phyloP scores from a whole-genome alignment of 257 asterid genomes.

The Rehmannia glutinosa region DNA sequence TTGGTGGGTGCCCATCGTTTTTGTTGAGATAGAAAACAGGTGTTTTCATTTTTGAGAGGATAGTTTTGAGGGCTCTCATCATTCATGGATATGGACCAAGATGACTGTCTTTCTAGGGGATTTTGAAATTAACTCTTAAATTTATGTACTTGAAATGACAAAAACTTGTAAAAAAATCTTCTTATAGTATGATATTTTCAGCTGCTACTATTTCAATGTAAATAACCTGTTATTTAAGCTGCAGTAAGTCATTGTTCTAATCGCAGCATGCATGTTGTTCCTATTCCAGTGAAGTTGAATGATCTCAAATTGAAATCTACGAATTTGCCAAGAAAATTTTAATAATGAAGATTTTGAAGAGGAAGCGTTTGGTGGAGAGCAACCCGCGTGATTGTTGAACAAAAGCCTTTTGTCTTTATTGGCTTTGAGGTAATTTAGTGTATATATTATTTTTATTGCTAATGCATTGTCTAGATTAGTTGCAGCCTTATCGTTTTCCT shows the following conservation, averaged over 20 bases:
- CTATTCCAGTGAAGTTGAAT: constrained; percentile 38
- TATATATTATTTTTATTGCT: constrained; percentile 8
- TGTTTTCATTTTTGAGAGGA: too few relatives aligned
- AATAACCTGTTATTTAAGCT: too few relatives aligned
- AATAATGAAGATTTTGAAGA: constrained; percentile 67
- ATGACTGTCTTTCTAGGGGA: too few relatives aligned
- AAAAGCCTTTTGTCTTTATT: constrained; percentile 7
- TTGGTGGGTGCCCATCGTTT: too few relatives aligned
- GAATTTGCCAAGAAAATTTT: constrained; percentile 75
- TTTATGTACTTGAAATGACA: too few relatives aligned
- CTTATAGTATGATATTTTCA: too few relatives aligned
- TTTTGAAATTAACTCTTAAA: too few relatives aligned
- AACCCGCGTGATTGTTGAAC: constrained; percentile 33
- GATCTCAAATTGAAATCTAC: constrained; percentile 37
- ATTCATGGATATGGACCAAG: too few relatives aligned
- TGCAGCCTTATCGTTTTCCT: constrained; percentile 2
- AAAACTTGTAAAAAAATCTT: too few relatives aligned
- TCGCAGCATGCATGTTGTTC: constrained; percentile 31
- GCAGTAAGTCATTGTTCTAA: constrained; percentile 38
- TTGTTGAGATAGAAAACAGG: too few relatives aligned
- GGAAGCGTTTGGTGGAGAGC: constrained; percentile 59
- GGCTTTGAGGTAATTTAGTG: constrained; percentile 28
- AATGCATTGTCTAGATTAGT: constrained; percentile 13
- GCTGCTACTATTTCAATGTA: too few relatives aligned
- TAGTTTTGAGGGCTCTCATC: too few relatives aligned